phyloP scores from a whole-genome alignment of 108 stramenopile species.

The Cyclotella choctawhatcheeana region DNA sequence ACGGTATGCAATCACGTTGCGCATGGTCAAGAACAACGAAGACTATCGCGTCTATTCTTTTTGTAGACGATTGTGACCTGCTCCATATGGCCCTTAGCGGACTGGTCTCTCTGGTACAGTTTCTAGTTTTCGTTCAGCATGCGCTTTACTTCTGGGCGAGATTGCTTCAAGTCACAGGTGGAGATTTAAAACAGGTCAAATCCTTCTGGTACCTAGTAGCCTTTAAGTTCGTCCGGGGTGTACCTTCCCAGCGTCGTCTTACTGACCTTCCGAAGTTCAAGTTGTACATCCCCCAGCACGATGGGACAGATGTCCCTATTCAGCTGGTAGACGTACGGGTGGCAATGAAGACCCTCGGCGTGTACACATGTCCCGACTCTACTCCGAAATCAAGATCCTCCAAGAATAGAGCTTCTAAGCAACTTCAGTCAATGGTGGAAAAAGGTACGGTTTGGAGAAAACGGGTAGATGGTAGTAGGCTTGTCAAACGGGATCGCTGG shows the following conservation, averaged over 20 bases:
- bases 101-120: not conserved
- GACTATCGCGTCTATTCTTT: not conserved
- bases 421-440: not conserved
- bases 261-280: not conserved
- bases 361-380: not conserved
- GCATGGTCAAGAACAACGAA: not conserved
- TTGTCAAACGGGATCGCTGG: not conserved
- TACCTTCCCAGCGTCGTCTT: not conserved
- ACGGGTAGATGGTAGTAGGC: not conserved
- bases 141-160: constrained; percentile 7
- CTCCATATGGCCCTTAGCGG: not conserved
- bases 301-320: not conserved
- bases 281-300: not conserved
- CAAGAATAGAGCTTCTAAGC: not conserved
- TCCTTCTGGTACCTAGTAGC: constrained; percentile 2
- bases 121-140: not conserved
- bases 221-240: not conserved
- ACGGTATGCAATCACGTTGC: not conserved
- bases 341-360: not conserved
- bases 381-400: not conserved
- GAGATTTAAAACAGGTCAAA: not conserved
- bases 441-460: constrained; percentile 5
- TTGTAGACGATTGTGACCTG: constrained; percentile 16
- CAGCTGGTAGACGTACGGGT: not conserved
- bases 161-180: constrained; percentile 15